Evolutionary conservation across 768 basidiomycete species (phyloP), one percentile per base, ranked within the genome.

Genomic region (Cyclocybe aegerita): DNA sequence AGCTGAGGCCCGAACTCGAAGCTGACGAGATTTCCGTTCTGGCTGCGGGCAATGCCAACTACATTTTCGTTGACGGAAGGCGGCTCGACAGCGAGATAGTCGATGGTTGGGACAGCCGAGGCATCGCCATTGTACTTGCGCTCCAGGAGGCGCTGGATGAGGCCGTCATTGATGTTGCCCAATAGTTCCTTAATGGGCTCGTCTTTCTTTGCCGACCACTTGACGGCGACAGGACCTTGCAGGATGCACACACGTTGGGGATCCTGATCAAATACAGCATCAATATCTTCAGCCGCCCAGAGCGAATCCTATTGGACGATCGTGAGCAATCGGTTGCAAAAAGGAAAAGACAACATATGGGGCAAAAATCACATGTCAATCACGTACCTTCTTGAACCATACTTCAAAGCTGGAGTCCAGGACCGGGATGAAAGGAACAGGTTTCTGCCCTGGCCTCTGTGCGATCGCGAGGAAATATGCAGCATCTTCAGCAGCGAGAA

Each of bases 261-360:
- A 68, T 98, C 97, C 72, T 96, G 93, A 71, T 98, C 97, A 63
- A 98, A 97, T 37, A 99, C 94, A 10, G 95, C 96, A 54, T 98
- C 97, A 56, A 98, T 94, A 66, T 99, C 97, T 69, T 98, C 96
- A 2, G 93, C 90, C 36, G 90, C 90, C 95, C 96, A 98, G 9
- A 98, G 82, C 6, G 96, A 98, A 67, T 98, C 96, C 90, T 93
- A 58, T 23, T 23, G 15, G 44, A 55, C 30, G 39, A 9, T 15
- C 30, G 48, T 17, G 16, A 46, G 66, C 23, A 58, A 53, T 54
- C 43, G 38, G 17, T 50, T 36, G 33, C 40, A 39, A 54, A 47
- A 32, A 37, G 17, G 31, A 16, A 54, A 43, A 33, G 40, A 49
- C 49, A 44, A 32, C 48, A 53, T 17, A 43, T 43, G 50, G 23